Percentiles rank a stretch among this genome's conserved stretches.
phyloP scores from a whole-genome alignment of 768 basidiomycete species.

The Suillus brevipes region DNA sequence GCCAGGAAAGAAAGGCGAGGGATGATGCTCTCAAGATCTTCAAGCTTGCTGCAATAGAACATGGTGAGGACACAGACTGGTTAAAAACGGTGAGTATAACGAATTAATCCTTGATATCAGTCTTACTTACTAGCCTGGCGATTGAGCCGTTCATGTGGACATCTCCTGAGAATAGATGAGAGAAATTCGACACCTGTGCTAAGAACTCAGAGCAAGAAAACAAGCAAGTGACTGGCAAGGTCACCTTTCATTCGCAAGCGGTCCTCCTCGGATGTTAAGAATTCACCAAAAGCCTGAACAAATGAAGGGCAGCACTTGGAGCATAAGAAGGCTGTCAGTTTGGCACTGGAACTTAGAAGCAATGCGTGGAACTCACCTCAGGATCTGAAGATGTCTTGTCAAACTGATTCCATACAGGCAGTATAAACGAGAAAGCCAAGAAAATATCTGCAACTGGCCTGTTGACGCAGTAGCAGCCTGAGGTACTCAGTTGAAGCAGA shows the following conservation, averaged over 20 bases:
- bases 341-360: conserved; percentile 3
- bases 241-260: conserved; percentile 76
- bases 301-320: conserved; percentile 24
- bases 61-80: conserved; percentile 77
- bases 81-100: conserved; percentile 5
- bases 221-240: conserved; percentile 5
- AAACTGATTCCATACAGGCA: conserved; percentile 31
- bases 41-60: conserved; percentile 86
- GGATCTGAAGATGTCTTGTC: conserved; percentile 15
- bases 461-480: conserved; percentile 11
- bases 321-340: not conserved
- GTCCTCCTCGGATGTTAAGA: conserved; percentile 85
- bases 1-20: conserved; percentile 85
- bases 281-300: conserved; percentile 72
- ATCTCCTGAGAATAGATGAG: conserved; percentile 63
- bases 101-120: not conserved
- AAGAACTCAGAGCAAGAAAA: conserved; percentile 9
- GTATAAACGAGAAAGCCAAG: conserved; percentile 1
- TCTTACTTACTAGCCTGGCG: conserved; percentile 71
- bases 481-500: conserved; percentile 15
- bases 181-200: conserved; percentile 79
- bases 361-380: conserved; percentile 23
- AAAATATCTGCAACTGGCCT: conserved; percentile 5
- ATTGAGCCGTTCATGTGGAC: conserved; percentile 65
- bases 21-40: conserved; percentile 81